Conservation (phyloP, 495 filamentous ascomycete species). For the Acidiella bohemica region DNA sequence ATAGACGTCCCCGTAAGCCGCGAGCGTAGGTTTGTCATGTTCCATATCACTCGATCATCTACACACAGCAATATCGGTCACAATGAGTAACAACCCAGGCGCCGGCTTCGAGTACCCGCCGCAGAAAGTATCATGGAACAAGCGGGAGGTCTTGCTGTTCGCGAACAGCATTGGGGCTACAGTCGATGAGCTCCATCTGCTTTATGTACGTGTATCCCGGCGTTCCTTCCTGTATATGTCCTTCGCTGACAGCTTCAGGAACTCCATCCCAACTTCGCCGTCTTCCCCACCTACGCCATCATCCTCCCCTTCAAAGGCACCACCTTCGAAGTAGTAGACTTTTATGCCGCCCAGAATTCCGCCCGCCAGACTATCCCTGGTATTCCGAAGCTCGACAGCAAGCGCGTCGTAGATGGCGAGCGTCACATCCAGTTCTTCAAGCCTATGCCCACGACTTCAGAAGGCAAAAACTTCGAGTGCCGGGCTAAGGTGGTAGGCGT, state of each 20-base stretch:
- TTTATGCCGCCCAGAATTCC: slow-evolving; percentile 51
- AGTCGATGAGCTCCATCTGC: slow-evolving; percentile 77
- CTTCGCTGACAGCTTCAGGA: slow-evolving; percentile 9
- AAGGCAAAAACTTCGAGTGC: slow-evolving; percentile 60
- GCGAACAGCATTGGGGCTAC: slow-evolving; percentile 76
- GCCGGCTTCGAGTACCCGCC: slow-evolving; percentile 67
- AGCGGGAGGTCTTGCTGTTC: slow-evolving; percentile 76
- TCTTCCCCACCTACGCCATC: slow-evolving; percentile 78
- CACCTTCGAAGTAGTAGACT: slow-evolving; percentile 68
- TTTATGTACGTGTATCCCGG: slow-evolving; percentile 48
- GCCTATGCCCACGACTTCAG: slow-evolving; percentile 58
- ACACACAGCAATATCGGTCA: too few relatives aligned
- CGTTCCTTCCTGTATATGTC: not conserved
- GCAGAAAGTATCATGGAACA: slow-evolving; percentile 63
- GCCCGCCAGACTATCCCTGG: slow-evolving; percentile 44
- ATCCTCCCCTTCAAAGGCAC: slow-evolving; percentile 77
- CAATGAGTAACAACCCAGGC: too few relatives aligned
- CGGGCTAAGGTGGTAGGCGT: slow-evolving; percentile 71
- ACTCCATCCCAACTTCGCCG: slow-evolving; percentile 55
- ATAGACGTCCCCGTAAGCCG: too few relatives aligned
- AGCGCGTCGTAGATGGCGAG: slow-evolving; percentile 72
- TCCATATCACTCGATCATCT: too few relatives aligned
- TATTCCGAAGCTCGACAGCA: slow-evolving; percentile 63
- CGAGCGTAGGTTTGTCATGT: too few relatives aligned
- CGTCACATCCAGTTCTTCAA: slow-evolving; percentile 66